Conservation (phyloP, 768 basidiomycete genomes). For the Phylloporus arenicola region DNA sequence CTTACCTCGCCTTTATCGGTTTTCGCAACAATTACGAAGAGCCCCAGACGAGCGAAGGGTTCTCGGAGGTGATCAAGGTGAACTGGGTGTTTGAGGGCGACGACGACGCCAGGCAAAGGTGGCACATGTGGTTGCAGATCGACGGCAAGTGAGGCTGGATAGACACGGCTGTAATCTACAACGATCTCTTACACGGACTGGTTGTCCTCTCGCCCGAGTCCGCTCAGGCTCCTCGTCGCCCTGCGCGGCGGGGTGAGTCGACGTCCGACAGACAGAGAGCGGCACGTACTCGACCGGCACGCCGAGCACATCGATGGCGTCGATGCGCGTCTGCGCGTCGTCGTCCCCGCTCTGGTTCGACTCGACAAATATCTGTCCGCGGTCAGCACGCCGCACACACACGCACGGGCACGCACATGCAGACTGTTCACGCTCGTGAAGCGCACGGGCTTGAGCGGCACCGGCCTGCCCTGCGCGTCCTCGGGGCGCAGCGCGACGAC, state of each 20-base stretch:
- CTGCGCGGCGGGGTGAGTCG: slow-evolving; percentile 18
- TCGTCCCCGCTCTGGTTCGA: slow-evolving; percentile 63
- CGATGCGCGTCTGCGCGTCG: slow-evolving; percentile 50
- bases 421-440: slow-evolving; percentile 66
- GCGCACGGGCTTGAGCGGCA: slow-evolving; percentile 57
- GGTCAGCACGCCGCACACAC: slow-evolving; percentile 5
- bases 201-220: slow-evolving; percentile 31
- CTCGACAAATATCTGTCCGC: slow-evolving; percentile 56
- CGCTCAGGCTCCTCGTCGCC: slow-evolving; percentile 36
- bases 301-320: slow-evolving; percentile 62
- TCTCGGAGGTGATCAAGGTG: slow-evolving; percentile 67
- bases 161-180: not conserved
- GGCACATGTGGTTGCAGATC: slow-evolving; percentile 85
- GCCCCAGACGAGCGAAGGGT: slow-evolving; percentile 66
- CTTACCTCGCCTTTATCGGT: slow-evolving; percentile 52
- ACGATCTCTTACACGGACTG: not conserved
- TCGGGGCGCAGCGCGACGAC: slow-evolving; percentile 47
- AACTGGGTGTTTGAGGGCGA: slow-evolving; percentile 78
- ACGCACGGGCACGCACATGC: slow-evolving; percentile 37
- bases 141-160: slow-evolving; percentile 50
- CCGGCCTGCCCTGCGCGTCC: slow-evolving; percentile 40
- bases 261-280: not conserved
- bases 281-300: slow-evolving; percentile 48
- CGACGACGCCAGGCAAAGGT: slow-evolving; percentile 62
- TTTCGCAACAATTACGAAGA: slow-evolving; percentile 63